Percentiles rank a stretch among this genome's conserved stretches.
These are phyloP conservation scores for Paramecium primaurelia DNA, from an alignment of 73 alveolate species.

Conservation along the genomic window DNA sequence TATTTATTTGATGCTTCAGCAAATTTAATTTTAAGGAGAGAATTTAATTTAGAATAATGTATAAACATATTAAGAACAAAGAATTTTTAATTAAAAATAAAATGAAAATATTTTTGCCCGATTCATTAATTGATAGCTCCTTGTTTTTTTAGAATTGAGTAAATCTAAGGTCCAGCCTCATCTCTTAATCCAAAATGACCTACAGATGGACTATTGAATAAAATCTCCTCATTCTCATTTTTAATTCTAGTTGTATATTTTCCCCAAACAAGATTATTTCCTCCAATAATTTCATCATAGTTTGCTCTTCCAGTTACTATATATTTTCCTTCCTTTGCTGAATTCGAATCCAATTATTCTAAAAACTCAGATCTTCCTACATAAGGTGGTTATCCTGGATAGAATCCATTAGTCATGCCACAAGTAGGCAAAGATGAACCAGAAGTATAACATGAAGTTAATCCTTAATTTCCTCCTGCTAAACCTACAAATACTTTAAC, in stretches of 20 bases:
- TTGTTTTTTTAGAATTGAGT: background rate
- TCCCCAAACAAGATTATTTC: slow-evolving; percentile 65
- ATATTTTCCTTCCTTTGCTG: slow-evolving; percentile 48
- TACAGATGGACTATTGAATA: background rate
- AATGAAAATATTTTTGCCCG: background rate
- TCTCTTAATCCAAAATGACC: slow-evolving; percentile 51
- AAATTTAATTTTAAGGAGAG: background rate
- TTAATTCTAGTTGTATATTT: slow-evolving; percentile 56
- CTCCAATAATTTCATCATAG: slow-evolving; percentile 61
- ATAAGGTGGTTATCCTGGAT: slow-evolving; percentile 65
- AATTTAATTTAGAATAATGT: background rate
- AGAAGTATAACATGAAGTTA: slow-evolving; percentile 53
- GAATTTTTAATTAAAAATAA: background rate
- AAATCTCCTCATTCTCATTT: slow-evolving; percentile 12
- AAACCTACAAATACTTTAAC: slow-evolving; percentile 67
- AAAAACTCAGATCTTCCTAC: slow-evolving; percentile 17
- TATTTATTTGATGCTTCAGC: background rate
- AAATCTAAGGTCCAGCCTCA: background rate
- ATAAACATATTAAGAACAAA: background rate
- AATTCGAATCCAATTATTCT: slow-evolving; percentile 46
- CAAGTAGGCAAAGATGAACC: slow-evolving; percentile 58
- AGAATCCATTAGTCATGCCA: slow-evolving; percentile 62
- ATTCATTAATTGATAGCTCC: background rate
- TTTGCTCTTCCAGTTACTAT: slow-evolving; percentile 52
- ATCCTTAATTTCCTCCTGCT: slow-evolving; percentile 68